phyloP scores from a whole-genome alignment of 2,329 filamentous ascomycete genomes.

The Trichoderma lentiforme region DNA sequence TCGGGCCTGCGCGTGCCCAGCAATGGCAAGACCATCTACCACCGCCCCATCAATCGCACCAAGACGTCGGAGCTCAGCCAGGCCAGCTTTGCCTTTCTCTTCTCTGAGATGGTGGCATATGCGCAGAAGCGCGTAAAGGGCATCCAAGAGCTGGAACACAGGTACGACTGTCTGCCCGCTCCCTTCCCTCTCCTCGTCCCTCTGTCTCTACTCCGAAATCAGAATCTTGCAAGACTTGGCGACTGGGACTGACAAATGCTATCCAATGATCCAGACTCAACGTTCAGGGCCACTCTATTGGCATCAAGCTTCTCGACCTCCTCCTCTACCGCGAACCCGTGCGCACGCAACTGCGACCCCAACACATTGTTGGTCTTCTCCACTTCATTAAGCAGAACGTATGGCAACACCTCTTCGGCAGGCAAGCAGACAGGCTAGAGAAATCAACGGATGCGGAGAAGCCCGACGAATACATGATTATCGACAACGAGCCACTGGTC shows the following conservation, averaged over 20 bases:
- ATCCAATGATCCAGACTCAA: slow-evolving; percentile 54
- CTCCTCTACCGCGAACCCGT: slow-evolving; percentile 78
- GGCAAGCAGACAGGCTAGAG: slow-evolving; percentile 88
- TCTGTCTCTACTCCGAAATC: background rate
- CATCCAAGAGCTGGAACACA: slow-evolving; percentile 89
- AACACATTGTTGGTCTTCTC: slow-evolving; percentile 84
- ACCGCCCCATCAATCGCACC: slow-evolving; percentile 86
- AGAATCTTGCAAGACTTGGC: background rate
- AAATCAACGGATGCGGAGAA: slow-evolving; percentile 78
- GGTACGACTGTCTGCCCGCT: slow-evolving; percentile 52
- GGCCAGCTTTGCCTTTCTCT: slow-evolving; percentile 91
- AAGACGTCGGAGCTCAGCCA: slow-evolving; percentile 87
- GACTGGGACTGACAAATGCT: background rate
- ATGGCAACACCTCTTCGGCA: slow-evolving; percentile 88
- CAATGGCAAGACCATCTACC: slow-evolving; percentile 96
- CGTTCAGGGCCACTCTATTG: slow-evolving; percentile 87
- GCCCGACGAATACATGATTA: slow-evolving; percentile 97
- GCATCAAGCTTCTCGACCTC: slow-evolving; percentile 90
- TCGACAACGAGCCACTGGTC: slow-evolving; percentile 94
- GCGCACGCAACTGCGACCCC: slow-evolving; percentile 70
- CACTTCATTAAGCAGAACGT: slow-evolving; percentile 93
- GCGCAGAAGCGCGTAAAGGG: slow-evolving; percentile 87
- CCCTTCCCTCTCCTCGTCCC: background rate
- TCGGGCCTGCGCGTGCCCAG: slow-evolving; percentile 80
- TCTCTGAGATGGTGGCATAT: slow-evolving; percentile 94